Evolutionary conservation across 345 rosid species (phyloP), one percentile per base, ranked within the genome.

Genomic region (Clausena lansium): DNA sequence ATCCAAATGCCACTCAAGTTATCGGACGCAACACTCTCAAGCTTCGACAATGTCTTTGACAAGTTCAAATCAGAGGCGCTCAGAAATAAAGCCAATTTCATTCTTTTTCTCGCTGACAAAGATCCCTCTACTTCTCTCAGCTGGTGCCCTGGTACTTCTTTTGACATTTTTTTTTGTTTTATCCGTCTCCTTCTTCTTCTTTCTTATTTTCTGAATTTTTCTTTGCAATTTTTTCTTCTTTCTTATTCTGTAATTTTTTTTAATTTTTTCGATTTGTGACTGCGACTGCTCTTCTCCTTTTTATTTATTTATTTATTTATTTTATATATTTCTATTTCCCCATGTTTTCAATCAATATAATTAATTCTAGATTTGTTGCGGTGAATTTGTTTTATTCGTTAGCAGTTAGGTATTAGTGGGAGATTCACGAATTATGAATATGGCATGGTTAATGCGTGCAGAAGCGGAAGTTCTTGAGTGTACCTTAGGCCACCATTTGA

Each of bases 51-150:
- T 5, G 88, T 84, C 10, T 87, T 89, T 20, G 87, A 88, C 47
- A 87, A 88, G 79, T 76, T 94, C 81, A 84, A 24, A 82, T 82
- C 86, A 5, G 90, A 94, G 52, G 88, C 95, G 9, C 67, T 92
- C 17, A 78, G 77, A 15, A 73, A 59, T 88, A 94, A 88, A 39
- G 79, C 86, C 91, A 91, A 82, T 80, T 81, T 93, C 79, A 87
- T 93, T 77, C 91, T 93, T 85, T 94, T 94, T 86, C 71, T 93
- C 76, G 98, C 97, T 17, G 89, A 94, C 84, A 81, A 84, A n/a
- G 92, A 91, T 78, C 98, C 94, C n/a, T 68, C 89, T 33, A 93
- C 98, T 24, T 71, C 80, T 45, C 93, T 78, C 66, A 89, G 97
- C 82, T 93, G 97, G 97, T 93, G 97, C 81, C 97, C 98, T 47